phyloP scores from a whole-genome alignment of 495 filamentous ascomycete genomes.

The Daldinia childiae region DNA sequence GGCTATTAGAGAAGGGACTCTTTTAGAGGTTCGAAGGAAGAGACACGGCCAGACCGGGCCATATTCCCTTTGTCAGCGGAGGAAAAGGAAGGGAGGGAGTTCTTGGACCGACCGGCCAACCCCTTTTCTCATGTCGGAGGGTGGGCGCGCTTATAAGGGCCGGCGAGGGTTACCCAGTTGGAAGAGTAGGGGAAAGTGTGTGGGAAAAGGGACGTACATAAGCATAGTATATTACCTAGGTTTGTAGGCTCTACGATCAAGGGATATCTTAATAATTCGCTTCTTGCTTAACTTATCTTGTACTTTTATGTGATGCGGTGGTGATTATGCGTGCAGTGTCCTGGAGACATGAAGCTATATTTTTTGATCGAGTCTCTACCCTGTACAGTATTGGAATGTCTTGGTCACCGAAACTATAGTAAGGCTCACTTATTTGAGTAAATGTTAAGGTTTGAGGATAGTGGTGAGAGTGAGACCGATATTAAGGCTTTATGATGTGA shows the following conservation, averaged over 20 bases:
- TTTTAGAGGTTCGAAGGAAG: conserved; percentile 2
- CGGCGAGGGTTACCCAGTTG: not conserved
- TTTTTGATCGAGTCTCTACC: not conserved
- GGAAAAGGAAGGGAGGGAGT: not conserved
- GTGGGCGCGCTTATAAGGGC: not conserved
- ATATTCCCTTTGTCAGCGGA: conserved; percentile 1
- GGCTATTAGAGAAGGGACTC: not conserved
- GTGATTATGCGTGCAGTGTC: not conserved
- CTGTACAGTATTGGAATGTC: not conserved
- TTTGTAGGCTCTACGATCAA: conserved; percentile 25
- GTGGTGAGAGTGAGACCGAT: too few species aligned
- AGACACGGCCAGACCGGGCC: not conserved
- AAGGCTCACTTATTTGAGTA: not conserved
- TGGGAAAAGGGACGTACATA: conserved; percentile 13
- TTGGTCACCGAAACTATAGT: not conserved
- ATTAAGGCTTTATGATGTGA: not conserved
- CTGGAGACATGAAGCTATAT: not conserved
- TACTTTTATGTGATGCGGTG: conserved; percentile 10
- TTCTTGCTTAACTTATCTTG: conserved; percentile 19
- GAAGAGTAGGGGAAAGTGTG: not conserved
- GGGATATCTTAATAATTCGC: conserved; percentile 33
- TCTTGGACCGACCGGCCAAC: not conserved
- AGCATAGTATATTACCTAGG: conserved; percentile 19
- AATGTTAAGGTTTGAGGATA: not conserved
- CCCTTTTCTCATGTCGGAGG: conserved; percentile 20